Conservation (phyloP, 129 eudicot species). For the Helianthus tuberosus region DNA sequence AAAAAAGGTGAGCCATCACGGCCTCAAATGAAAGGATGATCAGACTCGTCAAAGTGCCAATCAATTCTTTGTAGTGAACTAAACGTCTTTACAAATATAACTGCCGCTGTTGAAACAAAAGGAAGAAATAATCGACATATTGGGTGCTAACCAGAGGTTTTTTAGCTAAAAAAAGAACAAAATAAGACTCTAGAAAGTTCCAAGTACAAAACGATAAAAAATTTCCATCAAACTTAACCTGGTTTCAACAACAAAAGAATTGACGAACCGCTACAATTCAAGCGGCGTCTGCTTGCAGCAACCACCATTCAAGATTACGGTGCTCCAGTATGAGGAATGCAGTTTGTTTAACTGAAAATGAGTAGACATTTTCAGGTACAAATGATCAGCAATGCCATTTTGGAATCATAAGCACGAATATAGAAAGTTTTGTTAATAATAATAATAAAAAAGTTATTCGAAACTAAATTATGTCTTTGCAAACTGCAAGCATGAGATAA, state of each 20-base stretch:
- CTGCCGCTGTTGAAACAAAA: background rate
- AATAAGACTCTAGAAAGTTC: background rate
- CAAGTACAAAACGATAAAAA: constrained; percentile 13
- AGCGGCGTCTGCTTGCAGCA: constrained; percentile 26
- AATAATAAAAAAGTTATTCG: background rate
- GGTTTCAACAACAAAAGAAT: constrained; percentile 36
- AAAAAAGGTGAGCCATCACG: background rate
- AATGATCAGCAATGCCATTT: constrained; percentile 7
- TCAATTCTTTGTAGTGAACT: constrained; percentile 8
- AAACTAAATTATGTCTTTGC: constrained; percentile 37
- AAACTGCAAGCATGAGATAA: constrained; percentile 33
- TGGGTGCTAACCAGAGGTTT: constrained; percentile 7
- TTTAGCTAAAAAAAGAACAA: background rate
- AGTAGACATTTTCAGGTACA: constrained; percentile 17
- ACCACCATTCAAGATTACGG: constrained; percentile 22
- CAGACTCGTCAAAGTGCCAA: background rate
- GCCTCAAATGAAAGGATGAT: background rate
- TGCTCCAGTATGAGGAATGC: constrained; percentile 10
- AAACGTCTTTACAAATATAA: background rate
- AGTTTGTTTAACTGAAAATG: constrained; percentile 30
- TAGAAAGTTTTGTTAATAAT: constrained; percentile 10
- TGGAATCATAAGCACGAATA: background rate
- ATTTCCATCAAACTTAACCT: background rate
- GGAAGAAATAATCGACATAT: background rate
- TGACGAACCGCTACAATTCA: constrained; percentile 18